Evolutionary conservation across 441 rosid species (phyloP).

Genomic region (Bocquillonia castaneifolia): DNA sequence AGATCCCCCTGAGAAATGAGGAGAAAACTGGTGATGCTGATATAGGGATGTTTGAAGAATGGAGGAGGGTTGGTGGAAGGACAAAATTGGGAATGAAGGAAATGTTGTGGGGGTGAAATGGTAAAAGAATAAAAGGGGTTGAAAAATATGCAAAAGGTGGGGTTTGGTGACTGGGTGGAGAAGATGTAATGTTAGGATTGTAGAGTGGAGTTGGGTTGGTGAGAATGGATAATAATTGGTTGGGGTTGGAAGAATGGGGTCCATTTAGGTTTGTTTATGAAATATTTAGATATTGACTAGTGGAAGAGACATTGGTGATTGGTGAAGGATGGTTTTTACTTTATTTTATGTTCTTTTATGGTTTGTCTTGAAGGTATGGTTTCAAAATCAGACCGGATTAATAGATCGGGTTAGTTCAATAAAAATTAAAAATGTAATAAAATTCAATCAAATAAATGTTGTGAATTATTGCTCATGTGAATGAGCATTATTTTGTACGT

Average conservation of each 20-base stretch:
- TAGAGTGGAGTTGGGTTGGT: slow-evolving; percentile 20
- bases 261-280: background rate
- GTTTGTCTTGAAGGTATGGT: no score
- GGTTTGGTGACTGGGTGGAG: slow-evolving; percentile 13
- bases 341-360: no score
- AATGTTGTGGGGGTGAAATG: background rate
- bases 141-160: background rate
- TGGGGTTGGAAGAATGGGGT: slow-evolving; percentile 4
- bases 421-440: no score
- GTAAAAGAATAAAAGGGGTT: background rate
- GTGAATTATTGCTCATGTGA: no score
- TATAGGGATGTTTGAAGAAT: slow-evolving; percentile 20
- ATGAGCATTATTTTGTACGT: no score
- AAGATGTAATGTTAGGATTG: no score
- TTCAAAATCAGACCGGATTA: no score
- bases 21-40: slow-evolving; percentile 2
- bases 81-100: background rate
- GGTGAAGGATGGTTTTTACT: no score
- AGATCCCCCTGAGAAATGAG: slow-evolving; percentile 18
- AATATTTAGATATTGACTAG: slow-evolving; percentile 10
- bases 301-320: no score
- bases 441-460: no score
- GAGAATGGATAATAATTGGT: slow-evolving; percentile 3
- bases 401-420: no score
- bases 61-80: slow-evolving; percentile 33